Conservation (phyloP, 495 filamentous ascomycete species). For the Oidiodendron maius region DNA sequence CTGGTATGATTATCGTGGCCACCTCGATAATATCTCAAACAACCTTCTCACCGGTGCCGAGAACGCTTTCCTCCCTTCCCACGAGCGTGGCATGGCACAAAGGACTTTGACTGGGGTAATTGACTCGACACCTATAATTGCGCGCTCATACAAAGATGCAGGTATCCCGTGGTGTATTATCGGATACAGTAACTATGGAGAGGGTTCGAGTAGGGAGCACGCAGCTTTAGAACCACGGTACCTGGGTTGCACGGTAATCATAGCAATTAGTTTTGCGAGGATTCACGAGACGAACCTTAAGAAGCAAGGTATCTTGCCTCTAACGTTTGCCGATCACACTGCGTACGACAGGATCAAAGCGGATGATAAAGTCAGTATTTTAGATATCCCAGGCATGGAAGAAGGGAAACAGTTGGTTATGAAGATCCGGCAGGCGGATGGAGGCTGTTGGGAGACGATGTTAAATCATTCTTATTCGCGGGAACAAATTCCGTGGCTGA, state of each 20-base stretch:
- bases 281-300: slow-evolving; percentile 99
- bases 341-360: slow-evolving; percentile 97
- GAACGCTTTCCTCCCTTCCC: slow-evolving; percentile 89
- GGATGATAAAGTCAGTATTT: slow-evolving; percentile 83
- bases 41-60: slow-evolving; percentile 99
- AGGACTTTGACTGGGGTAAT: slow-evolving; percentile 79
- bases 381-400: slow-evolving; percentile 73
- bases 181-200: slow-evolving; percentile 99
- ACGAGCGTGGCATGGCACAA: slow-evolving; percentile 96
- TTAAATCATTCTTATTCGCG: too few species aligned
- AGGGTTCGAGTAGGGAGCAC: slow-evolving; percentile 96
- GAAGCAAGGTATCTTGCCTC: slow-evolving; percentile 99
- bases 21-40: slow-evolving; percentile 99
- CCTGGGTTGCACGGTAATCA: slow-evolving; percentile 94
- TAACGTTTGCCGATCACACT: slow-evolving; percentile 88
- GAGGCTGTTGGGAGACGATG: slow-evolving; percentile 66
- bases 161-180: slow-evolving; percentile 95
- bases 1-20: slow-evolving; percentile 99
- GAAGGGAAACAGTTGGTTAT: slow-evolving; percentile 90
- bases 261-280: slow-evolving; percentile 93
- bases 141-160: slow-evolving; percentile 97
- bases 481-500: too few species aligned
- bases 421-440: slow-evolving; percentile 78
- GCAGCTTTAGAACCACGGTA: slow-evolving; percentile 96
- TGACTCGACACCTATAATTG: slow-evolving; percentile 85